Conservation (phyloP, 371 early-diverging fungal genomes). For the Mucor ambiguus region DNA sequence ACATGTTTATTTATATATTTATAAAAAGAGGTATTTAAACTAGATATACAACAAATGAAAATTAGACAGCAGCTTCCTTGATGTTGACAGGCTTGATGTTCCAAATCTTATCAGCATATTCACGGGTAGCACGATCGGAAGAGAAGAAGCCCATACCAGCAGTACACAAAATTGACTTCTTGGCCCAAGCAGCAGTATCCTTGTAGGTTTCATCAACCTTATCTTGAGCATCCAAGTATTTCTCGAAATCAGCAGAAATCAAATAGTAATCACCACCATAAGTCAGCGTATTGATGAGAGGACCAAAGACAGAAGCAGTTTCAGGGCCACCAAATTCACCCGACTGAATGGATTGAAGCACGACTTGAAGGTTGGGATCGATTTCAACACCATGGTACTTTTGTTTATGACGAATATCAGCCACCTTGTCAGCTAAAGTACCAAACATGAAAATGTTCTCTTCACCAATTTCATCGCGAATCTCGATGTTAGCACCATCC, state of each 20-base stretch:
- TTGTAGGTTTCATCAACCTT: conserved; percentile 78
- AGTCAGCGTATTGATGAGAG: conserved; percentile 77
- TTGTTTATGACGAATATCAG: conserved; percentile 85
- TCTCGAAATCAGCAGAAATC: conserved; percentile 84
- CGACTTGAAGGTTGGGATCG: conserved; percentile 73
- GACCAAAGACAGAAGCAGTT: conserved; percentile 64
- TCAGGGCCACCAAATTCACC: conserved; percentile 77
- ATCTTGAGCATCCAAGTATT: conserved; percentile 78
- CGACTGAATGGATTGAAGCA: conserved; percentile 72
- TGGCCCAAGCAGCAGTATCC: conserved; percentile 77
- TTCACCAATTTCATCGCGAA: conserved; percentile 89
- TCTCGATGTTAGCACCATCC: conserved; percentile 94
- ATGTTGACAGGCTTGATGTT: conserved; percentile 32
- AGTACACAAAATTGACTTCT: conserved; percentile 84
- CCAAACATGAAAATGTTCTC: conserved; percentile 96
- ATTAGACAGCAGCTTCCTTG: not conserved
- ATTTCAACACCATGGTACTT: conserved; percentile 73
- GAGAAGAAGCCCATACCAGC: conserved; percentile 94
- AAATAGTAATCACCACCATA: conserved; percentile 88
- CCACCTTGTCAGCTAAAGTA: conserved; percentile 82
- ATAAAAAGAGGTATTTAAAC: not conserved
- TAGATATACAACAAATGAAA: not conserved
- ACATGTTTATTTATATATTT: not conserved
- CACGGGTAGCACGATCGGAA: conserved; percentile 79
- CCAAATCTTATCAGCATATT: conserved; percentile 91